Evolutionary conservation across 2,329 filamentous ascomycete species (phyloP), one percentile per base, ranked within the genome.

Genomic region (Lachnellula subtilissima): DNA sequence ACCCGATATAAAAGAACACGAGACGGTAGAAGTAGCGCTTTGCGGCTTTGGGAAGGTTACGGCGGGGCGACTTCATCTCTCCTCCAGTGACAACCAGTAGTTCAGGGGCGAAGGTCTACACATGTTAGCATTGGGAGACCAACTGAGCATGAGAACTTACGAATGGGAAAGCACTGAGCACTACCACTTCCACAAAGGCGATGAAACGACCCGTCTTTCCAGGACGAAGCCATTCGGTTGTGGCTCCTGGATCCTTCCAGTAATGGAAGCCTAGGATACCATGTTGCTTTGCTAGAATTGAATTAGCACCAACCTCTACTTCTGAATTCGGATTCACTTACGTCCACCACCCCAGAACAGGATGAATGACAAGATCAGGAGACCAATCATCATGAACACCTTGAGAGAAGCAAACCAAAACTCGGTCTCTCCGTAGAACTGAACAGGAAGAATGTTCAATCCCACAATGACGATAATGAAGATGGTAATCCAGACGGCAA

Each of bases 11-110:
- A 73, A 86, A 84, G 68, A 84, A 75, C 14, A 84, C 71, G n/a
- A 86, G 73, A 12, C 83, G 82, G 67, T 78, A 84, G 69, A 85
- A 82, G 67, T 81, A 84, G 8, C 79, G 75, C n/a, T 78, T 75
- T 0, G 79, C 80, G 1, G 83, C 83, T 17, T 74, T 79, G 15
- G 83, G 83, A 6, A 87, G 73, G 60, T 84, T 84, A 43, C 76
- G 74, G n/a, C 81, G 75, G 1, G 79, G 83, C 11, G 72, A 77
- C 59, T 79, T 72, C 75, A 83, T 83, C 63, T 85, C 83, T 11
- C 81, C 82, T 19, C 76, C 80, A 4, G 78, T 77, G 28, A 81
- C 79, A 39, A 82, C 75, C 48, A 83, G 73, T 36, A 83, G 67
- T 61, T 84, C 80, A 35, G 67, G 65, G 11, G 77, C 76, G 52